phyloP scores from a whole-genome alignment of 108 stramenopile species.

The Cafeteria roenbergensis region DNA sequence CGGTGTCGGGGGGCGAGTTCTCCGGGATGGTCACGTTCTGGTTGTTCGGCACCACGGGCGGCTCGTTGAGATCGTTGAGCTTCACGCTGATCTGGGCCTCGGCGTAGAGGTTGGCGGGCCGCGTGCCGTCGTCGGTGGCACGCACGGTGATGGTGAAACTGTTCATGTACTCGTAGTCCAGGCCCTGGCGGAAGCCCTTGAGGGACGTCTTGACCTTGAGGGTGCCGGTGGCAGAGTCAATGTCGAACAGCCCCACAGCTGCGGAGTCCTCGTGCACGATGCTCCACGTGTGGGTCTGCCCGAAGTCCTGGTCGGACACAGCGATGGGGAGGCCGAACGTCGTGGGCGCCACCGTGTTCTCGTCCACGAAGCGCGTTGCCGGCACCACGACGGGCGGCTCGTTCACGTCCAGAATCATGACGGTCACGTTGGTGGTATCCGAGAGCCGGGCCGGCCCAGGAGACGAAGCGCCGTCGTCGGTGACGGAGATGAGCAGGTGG shows the following conservation, averaged over 20 bases:
- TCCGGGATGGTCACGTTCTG: not conserved
- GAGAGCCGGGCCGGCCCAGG: not conserved
- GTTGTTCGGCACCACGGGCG: not conserved
- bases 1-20: not conserved
- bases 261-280: not conserved
- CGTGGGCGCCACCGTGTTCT: not conserved
- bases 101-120: too few relatives aligned
- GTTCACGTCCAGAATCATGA: not conserved
- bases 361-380: not conserved
- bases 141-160: not conserved
- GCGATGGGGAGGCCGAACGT: not conserved
- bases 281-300: not conserved
- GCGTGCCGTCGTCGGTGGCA: not conserved
- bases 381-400: not conserved
- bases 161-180: not conserved
- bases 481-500: not conserved
- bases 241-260: not conserved
- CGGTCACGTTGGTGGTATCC: not conserved
- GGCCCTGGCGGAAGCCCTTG: too few relatives aligned
- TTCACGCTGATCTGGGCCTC: not conserved
- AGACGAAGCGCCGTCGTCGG: not conserved
- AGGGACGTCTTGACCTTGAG: not conserved
- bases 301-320: not conserved
- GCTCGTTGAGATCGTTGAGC: constrained; percentile 6
- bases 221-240: not conserved